phyloP scores from a whole-genome alignment of 208 protist species.

The Trypanosomatidae sp. region DNA sequence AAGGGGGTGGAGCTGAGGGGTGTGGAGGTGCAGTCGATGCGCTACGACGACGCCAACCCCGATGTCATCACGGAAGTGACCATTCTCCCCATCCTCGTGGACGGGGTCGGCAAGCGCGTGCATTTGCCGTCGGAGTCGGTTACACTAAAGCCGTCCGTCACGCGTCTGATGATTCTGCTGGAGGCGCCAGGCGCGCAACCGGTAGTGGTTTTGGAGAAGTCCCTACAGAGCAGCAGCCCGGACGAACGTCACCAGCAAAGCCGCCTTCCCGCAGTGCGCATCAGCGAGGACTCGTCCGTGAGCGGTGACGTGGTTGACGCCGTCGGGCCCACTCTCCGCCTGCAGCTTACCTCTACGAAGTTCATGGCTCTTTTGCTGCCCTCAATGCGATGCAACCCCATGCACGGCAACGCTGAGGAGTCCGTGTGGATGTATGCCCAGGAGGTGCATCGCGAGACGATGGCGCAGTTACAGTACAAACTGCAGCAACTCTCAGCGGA shows the following conservation, averaged over 20 bases:
- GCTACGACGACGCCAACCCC: slow-evolving; percentile 40
- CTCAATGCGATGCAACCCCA: slow-evolving; percentile 47
- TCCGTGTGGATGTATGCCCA: slow-evolving; percentile 76
- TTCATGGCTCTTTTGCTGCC: slow-evolving; percentile 50
- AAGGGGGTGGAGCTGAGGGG: slow-evolving; percentile 35
- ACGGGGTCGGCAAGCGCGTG: slow-evolving; percentile 42
- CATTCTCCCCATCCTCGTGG: slow-evolving; percentile 56
- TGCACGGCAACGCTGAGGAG: slow-evolving; percentile 60
- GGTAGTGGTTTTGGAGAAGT: slow-evolving; percentile 66
- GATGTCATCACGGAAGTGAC: slow-evolving; percentile 50
- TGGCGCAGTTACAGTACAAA: slow-evolving; percentile 50
- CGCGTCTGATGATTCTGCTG: slow-evolving; percentile 68
- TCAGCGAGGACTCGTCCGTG: slow-evolving; percentile 42
- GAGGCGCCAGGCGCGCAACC: slow-evolving; percentile 22
- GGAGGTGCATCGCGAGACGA: slow-evolving; percentile 58
- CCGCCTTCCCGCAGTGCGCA: slow-evolving; percentile 56
- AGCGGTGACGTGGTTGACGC: slow-evolving; percentile 44
- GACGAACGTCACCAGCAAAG: slow-evolving; percentile 41
- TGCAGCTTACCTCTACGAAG: slow-evolving; percentile 37
- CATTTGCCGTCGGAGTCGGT: slow-evolving; percentile 43
- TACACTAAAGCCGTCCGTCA: slow-evolving; percentile 57
- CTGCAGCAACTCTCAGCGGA: slow-evolving; percentile 29
- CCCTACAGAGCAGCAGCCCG: slow-evolving; percentile 35
- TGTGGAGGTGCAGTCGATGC: slow-evolving; percentile 60
- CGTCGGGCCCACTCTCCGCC: slow-evolving; percentile 52